Evolutionary conservation across 495 filamentous ascomycete species (phyloP), one percentile per base, ranked within the genome.

Genomic region (Annulohypoxylon nitens): DNA sequence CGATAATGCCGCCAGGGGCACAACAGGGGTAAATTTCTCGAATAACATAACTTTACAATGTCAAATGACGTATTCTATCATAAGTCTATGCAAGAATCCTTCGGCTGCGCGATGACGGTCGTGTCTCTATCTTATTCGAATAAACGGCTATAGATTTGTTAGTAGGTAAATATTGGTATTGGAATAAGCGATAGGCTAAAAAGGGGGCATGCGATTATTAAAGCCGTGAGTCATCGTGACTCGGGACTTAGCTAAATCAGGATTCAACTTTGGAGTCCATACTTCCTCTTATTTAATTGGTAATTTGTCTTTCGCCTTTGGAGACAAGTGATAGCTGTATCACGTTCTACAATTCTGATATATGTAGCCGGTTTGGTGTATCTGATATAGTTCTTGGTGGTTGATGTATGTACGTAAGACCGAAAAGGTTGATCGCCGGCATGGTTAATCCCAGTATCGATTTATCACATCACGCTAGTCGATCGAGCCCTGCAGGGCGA

Each of bases 391-490:
- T 39, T 48, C 45, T 45, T 25, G 33, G 20, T 23, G 14, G 36
- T 62, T 62, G 59, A 62, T 74, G 39, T n/a, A 43, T 43, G 71
- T 74, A 70, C 33, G 67, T 74, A 66, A 75, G 72, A 68, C 63
- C 34, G 34, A 70, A 61, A 64, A 59, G 67, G 67, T 67, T 70
- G 67, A 70, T 75, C 72, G 57, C 39, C 72, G 43, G 51, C 72
- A 70, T 75, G 72, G 72, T 67, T 68, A 25, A 68, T 67, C 59
- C 72, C 58, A 50, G 72, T 37, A 45, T 67, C 63, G 67, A 70
- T 65, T 57, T 64, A 57, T 70, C 59, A 71, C 58, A 74, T 67
- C 47, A 58, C 67, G 59, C 67, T 66, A 66, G 71, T 41, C 33
- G 34, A 70, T 74, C 51, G 61, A 69, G 61, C 43, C 51, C 71